Conservation (phyloP, 768 basidiomycete species). For the Suillus fuscotomentosus region DNA sequence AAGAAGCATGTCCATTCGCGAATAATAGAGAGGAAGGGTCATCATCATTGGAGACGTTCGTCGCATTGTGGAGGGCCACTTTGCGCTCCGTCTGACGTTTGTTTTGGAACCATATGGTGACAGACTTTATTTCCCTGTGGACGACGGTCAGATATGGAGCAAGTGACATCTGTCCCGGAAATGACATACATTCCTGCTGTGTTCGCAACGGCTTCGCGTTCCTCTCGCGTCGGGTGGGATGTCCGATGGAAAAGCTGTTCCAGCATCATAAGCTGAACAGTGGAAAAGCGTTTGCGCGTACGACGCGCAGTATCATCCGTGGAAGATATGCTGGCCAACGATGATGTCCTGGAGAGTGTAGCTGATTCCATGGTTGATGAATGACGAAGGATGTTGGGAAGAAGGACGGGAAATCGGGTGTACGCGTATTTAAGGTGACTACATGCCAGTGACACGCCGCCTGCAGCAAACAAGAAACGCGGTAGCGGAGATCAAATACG, state of each 20-base stretch:
- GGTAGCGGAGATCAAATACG: conserved; percentile 16
- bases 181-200: conserved; percentile 60
- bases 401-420: conserved; percentile 1
- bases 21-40: conserved; percentile 19
- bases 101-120: conserved; percentile 36
- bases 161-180: background rate
- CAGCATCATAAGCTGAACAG: conserved; percentile 65
- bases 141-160: conserved; percentile 12
- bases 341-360: conserved; percentile 53
- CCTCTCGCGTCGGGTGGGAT: conserved; percentile 73
- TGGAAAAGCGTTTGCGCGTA: conserved; percentile 71
- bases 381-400: background rate
- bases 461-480: conserved; percentile 28
- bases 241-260: conserved; percentile 72
- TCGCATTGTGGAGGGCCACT: conserved; percentile 43
- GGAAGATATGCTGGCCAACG: conserved; percentile 54
- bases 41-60: conserved; percentile 17
- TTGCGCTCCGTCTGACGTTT: conserved; percentile 50
- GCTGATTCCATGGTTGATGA: conserved; percentile 14
- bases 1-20: conserved; percentile 27
- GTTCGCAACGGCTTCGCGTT: conserved; percentile 62
- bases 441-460: conserved; percentile 1
- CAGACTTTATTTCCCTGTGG: conserved; percentile 33
- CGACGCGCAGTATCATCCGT: conserved; percentile 47
- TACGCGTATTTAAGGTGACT: conserved; percentile 24